Conservation (phyloP, 345 rosid genomes). For the rapeseed (Brassica napus) region DNA sequence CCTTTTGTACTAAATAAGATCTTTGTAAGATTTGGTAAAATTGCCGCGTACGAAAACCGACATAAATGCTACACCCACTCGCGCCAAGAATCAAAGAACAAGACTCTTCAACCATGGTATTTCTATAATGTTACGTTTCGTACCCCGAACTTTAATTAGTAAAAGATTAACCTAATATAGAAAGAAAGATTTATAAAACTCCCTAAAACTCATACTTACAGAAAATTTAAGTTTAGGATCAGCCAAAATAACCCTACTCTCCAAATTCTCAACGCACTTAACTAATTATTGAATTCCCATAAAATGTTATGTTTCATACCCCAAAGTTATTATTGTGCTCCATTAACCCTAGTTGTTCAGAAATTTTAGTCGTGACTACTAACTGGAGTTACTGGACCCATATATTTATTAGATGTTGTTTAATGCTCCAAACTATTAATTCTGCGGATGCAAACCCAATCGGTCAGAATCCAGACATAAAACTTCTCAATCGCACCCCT, state of each 20-base stretch:
- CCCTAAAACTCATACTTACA: not conserved
- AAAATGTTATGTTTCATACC: not conserved
- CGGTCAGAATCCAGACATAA: not conserved
- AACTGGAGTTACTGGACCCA: not conserved
- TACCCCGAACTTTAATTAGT: not conserved
- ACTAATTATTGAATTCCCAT: too few species aligned
- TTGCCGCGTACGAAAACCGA: conserved; percentile 27
- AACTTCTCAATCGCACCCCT: not conserved
- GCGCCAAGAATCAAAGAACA: conserved; percentile 26
- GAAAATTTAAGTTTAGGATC: not conserved
- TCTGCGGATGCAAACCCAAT: not conserved
- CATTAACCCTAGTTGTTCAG: not conserved
- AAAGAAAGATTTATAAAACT: not conserved
- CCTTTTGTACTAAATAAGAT: conserved; percentile 16
- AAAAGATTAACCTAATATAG: not conserved
- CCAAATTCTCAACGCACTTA: not conserved
- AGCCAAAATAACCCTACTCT: not conserved
- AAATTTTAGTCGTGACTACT: not conserved
- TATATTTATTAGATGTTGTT: not conserved
- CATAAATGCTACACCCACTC: conserved; percentile 34
- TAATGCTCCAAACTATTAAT: not conserved
- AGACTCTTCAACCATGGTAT: not conserved
- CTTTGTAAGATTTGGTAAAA: conserved; percentile 21
- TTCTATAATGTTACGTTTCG: not conserved
- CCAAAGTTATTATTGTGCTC: not conserved